Base-by-base conservation (phyloP, 768 basidiomycete species). In the Rhizopogon roseolus region DNA sequence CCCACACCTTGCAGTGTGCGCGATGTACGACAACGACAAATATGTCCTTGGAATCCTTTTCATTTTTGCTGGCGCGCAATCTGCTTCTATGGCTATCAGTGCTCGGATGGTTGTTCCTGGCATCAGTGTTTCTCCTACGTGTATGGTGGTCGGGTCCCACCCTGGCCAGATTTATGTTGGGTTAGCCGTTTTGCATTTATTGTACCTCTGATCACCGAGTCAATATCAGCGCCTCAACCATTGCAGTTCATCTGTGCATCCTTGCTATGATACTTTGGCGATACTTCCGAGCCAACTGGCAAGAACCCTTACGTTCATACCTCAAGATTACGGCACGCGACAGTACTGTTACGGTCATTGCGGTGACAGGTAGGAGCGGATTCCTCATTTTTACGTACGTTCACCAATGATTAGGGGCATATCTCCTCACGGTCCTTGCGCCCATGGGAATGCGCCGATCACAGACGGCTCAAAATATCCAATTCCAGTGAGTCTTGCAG, bases 181-280 rank as follows among this genome's bases (percentile, higher is more conserved):
- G 64, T 63, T 36, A 36, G 55, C 6, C 17, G 6, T 36, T 13
- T 14, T 2, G 10, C 4, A 16, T 13, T 7, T 14, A 7, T 52
- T 25, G 14, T n/a, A 51, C 17, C 11, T 14, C 37, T 17, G 17
- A 7, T 57, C 6, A 52, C 36, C 27, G 2, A 38, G 14, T 42
- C 10, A n/a, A 10, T 25, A 59, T 16, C 22, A 57, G 64, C 9
- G 42, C 49, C 5, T 60, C 63, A 28, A 66, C 59, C 5, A 55
- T 66, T 56, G 53, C 59, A 2, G 60, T 50, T 6, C 56, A 56
- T 28, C 0, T 53, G 4, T 1, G 56, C 1, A 45, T 66, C 38
- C 52, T 58, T 25, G 55, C 60, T 50, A 53, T 66, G 59, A 57
- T 61, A 1, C 54, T 60, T 28, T 64, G 54, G 59, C 55, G 56